phyloP scores from a whole-genome alignment of 179 eudicot genomes.

The Beta lomatogona region DNA sequence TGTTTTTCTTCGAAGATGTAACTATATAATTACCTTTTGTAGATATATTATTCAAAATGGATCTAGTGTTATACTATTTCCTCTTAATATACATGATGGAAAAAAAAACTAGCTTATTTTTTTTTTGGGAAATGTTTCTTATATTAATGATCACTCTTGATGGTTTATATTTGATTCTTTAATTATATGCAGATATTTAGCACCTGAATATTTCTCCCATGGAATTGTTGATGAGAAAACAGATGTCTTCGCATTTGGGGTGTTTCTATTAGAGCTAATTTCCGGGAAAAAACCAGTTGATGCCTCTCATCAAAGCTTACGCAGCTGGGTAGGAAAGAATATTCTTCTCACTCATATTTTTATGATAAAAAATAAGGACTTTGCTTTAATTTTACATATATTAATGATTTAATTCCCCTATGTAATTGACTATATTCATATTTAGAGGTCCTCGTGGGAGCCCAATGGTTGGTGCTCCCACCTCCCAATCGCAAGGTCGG shows the following conservation, averaged over 20 bases:
- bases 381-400: too few relatives aligned
- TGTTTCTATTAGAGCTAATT: slow-evolving; percentile 73
- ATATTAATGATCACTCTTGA: background rate
- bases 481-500: too few relatives aligned
- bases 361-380: too few relatives aligned
- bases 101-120: too few relatives aligned
- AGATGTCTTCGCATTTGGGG: slow-evolving; percentile 94
- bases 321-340: slow-evolving; percentile 68
- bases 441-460: too few relatives aligned
- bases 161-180: background rate
- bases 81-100: too few relatives aligned
- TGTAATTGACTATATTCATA: background rate
- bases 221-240: slow-evolving; percentile 97
- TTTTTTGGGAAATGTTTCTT: too few relatives aligned
- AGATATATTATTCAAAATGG: too few relatives aligned
- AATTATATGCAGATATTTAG: slow-evolving; percentile 62
- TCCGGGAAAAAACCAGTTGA: slow-evolving; percentile 90
- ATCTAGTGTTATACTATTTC: too few relatives aligned
- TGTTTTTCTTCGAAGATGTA: too few relatives aligned
- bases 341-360: background rate
- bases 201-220: slow-evolving; percentile 95
- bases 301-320: slow-evolving; percentile 78
- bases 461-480: too few relatives aligned
- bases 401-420: background rate
- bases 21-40: too few relatives aligned